These are phyloP conservation scores for Funneliformis mosseae DNA, from an alignment of 192 early-diverging fungal genomes.

Conservation along the genomic window DNA sequence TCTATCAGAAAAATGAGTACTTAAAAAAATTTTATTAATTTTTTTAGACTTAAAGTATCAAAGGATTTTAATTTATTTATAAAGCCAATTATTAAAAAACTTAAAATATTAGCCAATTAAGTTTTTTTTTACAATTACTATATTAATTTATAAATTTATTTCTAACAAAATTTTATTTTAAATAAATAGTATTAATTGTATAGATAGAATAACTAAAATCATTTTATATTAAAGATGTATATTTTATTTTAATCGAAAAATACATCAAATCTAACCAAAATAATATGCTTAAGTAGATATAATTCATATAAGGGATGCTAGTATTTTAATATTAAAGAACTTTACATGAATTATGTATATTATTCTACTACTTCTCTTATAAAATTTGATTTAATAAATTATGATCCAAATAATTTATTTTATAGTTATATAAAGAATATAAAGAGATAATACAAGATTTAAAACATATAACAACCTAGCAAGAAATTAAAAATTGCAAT, in stretches of 20 bases:
- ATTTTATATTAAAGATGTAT: background rate
- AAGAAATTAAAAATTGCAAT: too few species aligned
- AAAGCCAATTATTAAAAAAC: background rate
- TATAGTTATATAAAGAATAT: too few species aligned
- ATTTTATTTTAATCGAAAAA: background rate
- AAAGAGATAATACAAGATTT: too few species aligned
- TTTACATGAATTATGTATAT: background rate
- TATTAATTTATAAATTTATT: too few species aligned
- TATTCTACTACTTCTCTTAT: background rate
- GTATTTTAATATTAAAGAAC: background rate
- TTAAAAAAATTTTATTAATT: background rate
- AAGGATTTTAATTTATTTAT: slow-evolving; percentile 2
- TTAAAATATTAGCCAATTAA: too few species aligned
- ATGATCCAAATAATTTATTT: background rate
- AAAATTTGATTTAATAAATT: background rate
- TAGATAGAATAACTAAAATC: background rate
- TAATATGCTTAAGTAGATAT: background rate
- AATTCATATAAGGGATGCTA: slow-evolving; percentile 1
- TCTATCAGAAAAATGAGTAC: background rate
- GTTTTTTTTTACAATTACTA: too few species aligned
- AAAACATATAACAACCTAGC: too few species aligned
- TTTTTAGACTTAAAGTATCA: background rate
- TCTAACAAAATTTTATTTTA: background rate
- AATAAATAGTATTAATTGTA: background rate
- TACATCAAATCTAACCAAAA: background rate